These are phyloP conservation scores for Oryza glaberrima DNA, from an alignment of 176 grass and related monocot genomes.

Conservation along the genomic window DNA sequence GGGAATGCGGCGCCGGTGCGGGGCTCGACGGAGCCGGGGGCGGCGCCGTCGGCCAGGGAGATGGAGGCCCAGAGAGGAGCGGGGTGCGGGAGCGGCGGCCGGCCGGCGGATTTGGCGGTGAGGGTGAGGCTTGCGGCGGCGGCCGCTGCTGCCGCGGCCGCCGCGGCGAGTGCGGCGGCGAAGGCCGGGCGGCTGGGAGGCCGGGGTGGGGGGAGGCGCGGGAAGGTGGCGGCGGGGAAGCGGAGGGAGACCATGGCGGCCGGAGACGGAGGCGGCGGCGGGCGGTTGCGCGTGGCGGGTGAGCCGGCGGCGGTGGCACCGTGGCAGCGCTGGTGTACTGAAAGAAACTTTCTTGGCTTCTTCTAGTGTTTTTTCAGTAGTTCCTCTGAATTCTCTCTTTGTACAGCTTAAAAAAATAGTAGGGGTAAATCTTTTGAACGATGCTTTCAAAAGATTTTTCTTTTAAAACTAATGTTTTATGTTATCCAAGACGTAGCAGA, in stretches of 20 bases:
- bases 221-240: conserved; percentile 36
- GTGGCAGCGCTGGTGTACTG: neutral
- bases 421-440: no score
- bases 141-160: neutral
- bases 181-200: conserved; percentile 18
- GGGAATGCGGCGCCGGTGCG: conserved; percentile 69
- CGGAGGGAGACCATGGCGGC: conserved; percentile 54
- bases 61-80: conserved; percentile 71
- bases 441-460: neutral
- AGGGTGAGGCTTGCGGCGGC: conserved; percentile 51
- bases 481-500: no score
- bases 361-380: neutral
- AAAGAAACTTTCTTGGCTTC: neutral
- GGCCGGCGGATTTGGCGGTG: conserved; percentile 35
- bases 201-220: conserved; percentile 27
- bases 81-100: conserved; percentile 10
- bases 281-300: conserved; percentile 23
- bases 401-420: no score
- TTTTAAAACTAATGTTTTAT: neutral
- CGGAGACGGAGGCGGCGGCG: neutral
- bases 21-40: conserved; percentile 46
- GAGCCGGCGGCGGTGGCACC: neutral
- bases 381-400: no score
- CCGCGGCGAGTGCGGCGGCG: conserved; percentile 45
- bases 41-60: conserved; percentile 54